Conservation (phyloP, 1,284 basidiomycete genomes). For the Xerocomus amazonicus region DNA sequence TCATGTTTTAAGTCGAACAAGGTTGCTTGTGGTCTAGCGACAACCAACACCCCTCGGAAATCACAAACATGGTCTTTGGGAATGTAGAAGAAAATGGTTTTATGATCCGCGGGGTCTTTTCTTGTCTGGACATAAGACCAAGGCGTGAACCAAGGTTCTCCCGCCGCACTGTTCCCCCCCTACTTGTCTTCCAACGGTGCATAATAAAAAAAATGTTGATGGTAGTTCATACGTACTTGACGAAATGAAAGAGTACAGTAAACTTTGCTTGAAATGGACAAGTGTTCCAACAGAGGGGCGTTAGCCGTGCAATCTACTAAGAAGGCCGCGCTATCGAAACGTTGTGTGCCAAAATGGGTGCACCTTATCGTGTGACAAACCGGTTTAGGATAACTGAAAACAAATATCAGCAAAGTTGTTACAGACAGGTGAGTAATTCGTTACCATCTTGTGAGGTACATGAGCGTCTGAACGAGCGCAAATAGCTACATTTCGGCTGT, state of each 20-base stretch:
- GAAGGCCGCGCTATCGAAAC: too few relatives aligned
- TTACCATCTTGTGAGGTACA: conserved; percentile 23
- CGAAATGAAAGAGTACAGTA: not conserved
- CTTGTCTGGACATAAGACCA: not conserved
- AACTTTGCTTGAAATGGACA: not conserved
- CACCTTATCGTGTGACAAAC: not conserved
- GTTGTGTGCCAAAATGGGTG: too few relatives aligned
- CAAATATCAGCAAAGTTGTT: conserved; percentile 8
- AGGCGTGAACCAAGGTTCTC: not conserved
- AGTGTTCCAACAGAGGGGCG: too few relatives aligned
- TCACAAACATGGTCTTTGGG: not conserved
- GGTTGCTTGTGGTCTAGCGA: too few relatives aligned
- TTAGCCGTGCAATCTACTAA: too few relatives aligned
- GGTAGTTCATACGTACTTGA: not conserved
- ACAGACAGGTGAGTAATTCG: conserved; percentile 24
- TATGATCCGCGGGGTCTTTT: not conserved
- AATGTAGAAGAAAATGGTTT: not conserved
- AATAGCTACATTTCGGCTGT: conserved; percentile 29
- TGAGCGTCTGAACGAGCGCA: conserved; percentile 15
- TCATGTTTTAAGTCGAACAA: too few relatives aligned
- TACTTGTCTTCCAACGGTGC: not conserved
- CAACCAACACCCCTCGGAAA: too few relatives aligned
- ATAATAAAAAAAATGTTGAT: not conserved
- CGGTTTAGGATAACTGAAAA: not conserved
- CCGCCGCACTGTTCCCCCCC: not conserved